phyloP scores from a whole-genome alignment of 306 rosid genomes.

The Gastrolobium villosum region DNA sequence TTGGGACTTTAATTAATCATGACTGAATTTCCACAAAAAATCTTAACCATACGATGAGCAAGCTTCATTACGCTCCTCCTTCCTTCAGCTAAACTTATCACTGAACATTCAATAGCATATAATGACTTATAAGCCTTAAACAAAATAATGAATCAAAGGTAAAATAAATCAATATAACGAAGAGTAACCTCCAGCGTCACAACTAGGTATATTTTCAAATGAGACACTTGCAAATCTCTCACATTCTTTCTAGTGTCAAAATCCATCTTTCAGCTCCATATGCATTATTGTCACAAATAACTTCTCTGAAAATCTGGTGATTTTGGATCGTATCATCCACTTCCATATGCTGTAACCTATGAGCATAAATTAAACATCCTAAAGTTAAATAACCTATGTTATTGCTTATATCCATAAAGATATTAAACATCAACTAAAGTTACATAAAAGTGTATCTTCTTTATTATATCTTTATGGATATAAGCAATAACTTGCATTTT shows the following conservation, averaged over 20 bases:
- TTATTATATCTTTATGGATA: too few relatives aligned
- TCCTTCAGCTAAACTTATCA: conserved; percentile 46
- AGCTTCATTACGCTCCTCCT: conserved; percentile 54
- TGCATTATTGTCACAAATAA: conserved; percentile 49
- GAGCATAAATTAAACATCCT: too few relatives aligned
- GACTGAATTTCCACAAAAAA: conserved; percentile 56
- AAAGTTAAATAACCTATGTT: too few relatives aligned
- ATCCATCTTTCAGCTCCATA: conserved; percentile 89
- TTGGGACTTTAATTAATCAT: neutral
- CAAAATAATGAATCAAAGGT: neutral
- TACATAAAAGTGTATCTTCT: too few relatives aligned
- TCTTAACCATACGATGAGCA: conserved; percentile 66
- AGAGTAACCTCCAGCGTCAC: conserved; percentile 53
- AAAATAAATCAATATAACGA: neutral
- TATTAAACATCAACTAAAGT: too few relatives aligned
- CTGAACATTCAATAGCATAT: too few relatives aligned
- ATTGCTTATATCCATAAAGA: too few relatives aligned
- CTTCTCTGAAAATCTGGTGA: conserved; percentile 59
- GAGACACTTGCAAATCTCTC: conserved; percentile 57
- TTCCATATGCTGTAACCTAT: conserved; percentile 78
- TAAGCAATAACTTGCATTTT: too few relatives aligned
- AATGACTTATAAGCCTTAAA: too few relatives aligned
- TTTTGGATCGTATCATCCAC: conserved; percentile 65
- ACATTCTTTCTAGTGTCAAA: conserved; percentile 69
- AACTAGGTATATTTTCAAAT: conserved; percentile 18